These are phyloP conservation scores for Tolypocladium endophyticum DNA, from an alignment of 2,329 filamentous ascomycete species.

Conservation along the genomic window DNA sequence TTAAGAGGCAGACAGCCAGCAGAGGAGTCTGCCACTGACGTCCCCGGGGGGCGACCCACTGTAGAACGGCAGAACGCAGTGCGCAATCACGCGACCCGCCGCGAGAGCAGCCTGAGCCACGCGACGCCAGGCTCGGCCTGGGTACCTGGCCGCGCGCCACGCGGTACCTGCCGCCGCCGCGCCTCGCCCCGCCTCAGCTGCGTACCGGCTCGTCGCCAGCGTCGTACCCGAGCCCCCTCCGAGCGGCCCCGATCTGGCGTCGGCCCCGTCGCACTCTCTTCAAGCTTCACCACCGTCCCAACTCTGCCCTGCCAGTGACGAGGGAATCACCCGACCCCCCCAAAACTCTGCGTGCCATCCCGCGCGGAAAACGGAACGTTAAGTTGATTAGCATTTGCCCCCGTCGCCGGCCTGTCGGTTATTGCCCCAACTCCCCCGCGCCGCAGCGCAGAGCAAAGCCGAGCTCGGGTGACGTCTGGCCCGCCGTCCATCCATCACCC, in stretches of 20 bases:
- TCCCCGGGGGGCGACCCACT: neutral
- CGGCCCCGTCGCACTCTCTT: neutral
- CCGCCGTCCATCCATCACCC: neutral
- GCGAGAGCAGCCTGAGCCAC: neutral
- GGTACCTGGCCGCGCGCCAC: neutral
- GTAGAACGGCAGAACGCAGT: neutral
- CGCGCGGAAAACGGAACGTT: too few species aligned
- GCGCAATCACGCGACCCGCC: neutral
- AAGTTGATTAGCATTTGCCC: too few species aligned
- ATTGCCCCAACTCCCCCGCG: too few species aligned
- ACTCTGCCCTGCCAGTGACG: neutral
- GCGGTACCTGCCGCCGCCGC: neutral
- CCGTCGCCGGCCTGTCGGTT: too few species aligned
- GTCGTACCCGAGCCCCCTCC: too few species aligned
- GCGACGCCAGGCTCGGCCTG: neutral
- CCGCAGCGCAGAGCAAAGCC: too few species aligned
- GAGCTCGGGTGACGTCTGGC: too few species aligned
- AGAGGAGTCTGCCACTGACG: neutral
- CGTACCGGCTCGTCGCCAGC: neutral
- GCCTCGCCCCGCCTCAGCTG: neutral
- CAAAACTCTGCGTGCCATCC: too few species aligned
- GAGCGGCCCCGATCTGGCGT: neutral
- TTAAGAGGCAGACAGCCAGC: too few species aligned
- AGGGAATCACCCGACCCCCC: too few species aligned
- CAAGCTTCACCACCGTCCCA: neutral